Percentiles rank a stretch among this genome's conserved stretches.
These are phyloP conservation scores for Penicillium daleae DNA, from an alignment of 495 filamentous ascomycete species.

Conservation along the genomic window DNA sequence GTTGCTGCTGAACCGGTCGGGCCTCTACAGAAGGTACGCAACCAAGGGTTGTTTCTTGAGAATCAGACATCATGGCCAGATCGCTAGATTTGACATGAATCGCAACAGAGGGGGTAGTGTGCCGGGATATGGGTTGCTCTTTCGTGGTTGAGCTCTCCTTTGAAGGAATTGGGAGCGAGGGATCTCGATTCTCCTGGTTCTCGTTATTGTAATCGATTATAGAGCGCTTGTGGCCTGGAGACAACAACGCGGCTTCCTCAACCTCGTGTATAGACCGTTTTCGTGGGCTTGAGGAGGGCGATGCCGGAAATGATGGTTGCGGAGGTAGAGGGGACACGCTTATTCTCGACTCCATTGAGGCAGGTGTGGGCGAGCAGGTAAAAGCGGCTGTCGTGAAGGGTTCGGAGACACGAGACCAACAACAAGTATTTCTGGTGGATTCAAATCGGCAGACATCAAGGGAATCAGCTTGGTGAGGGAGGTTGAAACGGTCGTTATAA, in stretches of 20 bases:
- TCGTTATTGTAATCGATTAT: slow-evolving; percentile 15
- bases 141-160: background rate
- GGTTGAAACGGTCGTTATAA: background rate
- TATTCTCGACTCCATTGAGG: slow-evolving; percentile 21
- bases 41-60: background rate
- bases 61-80: background rate
- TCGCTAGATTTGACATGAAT: slow-evolving; percentile 6
- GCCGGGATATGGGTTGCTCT: background rate
- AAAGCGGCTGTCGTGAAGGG: background rate
- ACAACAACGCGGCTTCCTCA: slow-evolving; percentile 26
- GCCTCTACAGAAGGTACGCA: background rate
- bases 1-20: background rate
- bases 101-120: slow-evolving; percentile 12
- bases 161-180: background rate
- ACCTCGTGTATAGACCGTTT: slow-evolving; percentile 42
- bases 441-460: background rate
- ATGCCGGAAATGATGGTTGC: slow-evolving; percentile 16
- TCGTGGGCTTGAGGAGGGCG: slow-evolving; percentile 24
- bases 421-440: background rate
- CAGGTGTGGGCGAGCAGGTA: background rate
- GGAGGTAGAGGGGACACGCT: slow-evolving; percentile 26
- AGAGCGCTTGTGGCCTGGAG: slow-evolving; percentile 22
- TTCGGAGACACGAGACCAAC: background rate
- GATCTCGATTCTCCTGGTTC: slow-evolving; percentile 39
- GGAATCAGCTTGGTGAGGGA: background rate